Base-by-base conservation (phyloP, 2,329 filamentous ascomycete genomes). In the Arthrobotrys entomopaga region DNA sequence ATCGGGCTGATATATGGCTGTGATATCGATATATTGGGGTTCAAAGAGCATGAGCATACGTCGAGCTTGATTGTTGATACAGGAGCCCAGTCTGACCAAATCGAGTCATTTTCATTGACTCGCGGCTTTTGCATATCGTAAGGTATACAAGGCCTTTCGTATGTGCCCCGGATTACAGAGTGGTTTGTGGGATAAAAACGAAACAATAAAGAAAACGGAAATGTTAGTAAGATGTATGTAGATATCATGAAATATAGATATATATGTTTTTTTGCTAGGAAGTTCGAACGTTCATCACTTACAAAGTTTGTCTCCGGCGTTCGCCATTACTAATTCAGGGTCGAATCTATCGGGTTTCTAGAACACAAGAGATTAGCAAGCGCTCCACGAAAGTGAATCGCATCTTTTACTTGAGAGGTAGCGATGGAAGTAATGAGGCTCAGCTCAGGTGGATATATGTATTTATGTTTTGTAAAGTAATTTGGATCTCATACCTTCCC, bases 111-210 rank as follows among this genome's bases (percentile, higher is more conserved):
- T 84, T 5, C 83, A 76, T 38, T 84, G 81, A 24, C 86, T 83
- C 50, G 50, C 49, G 54, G 82, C 75, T 0, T 83, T 82, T 54
- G 84, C 82, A 60, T 85, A 59, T 87, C 85, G 69, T 87, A 89
- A 0, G 89, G 88, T 49, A 89, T 85, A 73, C 89, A 91, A 43
- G 89, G 87, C n/a, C 82, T 82, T 1, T 82, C 80, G 77, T 85
- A 90, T 56, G 85, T 87, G 38, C 87, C 85, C 57, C 87, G 84
- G 7, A 86, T 86, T n/a, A 90, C 86, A 2, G 87, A 88, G 78
- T 91, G 88, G 59, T 86, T 88, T 20, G 83, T 83, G 0, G 88
- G 87, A 76, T 87, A 89, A 78, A 90, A 90, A 49, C 85, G 82
- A 80, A 87, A 90, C 74, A 86, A 83, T 83, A 20, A 19, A 58